A percentile compares a stretch with the other conserved stretches of the same genome.
phyloP scores from a whole-genome alignment of 169 alveolate species.

The Eimeria mitis region DNA sequence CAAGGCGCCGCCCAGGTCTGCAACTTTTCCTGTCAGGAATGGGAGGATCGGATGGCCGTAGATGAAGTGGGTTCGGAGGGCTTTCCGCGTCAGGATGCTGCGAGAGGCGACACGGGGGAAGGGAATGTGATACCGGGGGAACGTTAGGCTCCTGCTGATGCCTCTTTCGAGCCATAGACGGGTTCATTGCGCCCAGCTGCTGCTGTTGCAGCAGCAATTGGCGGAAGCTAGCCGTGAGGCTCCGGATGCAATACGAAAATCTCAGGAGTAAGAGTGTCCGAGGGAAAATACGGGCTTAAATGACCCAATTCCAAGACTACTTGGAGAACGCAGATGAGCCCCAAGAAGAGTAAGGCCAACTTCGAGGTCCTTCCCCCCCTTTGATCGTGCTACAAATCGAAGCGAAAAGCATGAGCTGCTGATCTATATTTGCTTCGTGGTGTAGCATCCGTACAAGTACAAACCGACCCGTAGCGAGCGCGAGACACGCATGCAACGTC shows the following conservation, averaged over 20 bases:
- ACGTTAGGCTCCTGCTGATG: constrained; percentile 41
- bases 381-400: neutral
- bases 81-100: constrained; percentile 11
- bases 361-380: neutral
- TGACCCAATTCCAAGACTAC: neutral
- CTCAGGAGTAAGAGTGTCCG: neutral
- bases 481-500: constrained; percentile 49
- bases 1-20: constrained; percentile 24
- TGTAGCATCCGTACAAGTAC: neutral
- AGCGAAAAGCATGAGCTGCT: neutral
- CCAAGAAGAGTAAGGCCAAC: neutral
- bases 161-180: constrained; percentile 40
- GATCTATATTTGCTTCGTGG: neutral
- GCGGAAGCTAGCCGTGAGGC: neutral
- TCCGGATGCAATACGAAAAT: neutral
- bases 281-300: neutral
- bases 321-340: neutral
- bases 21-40: neutral
- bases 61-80: neutral
- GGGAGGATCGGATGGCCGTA: neutral
- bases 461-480: constrained; percentile 29
- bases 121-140: constrained; percentile 19
- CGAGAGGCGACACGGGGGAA: constrained; percentile 29
- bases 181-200: constrained; percentile 35
- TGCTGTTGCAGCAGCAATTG: constrained; percentile 24